Evolutionary conservation across 192 early-diverging fungal species (phyloP), one percentile per base, ranked within the genome.

Genomic region (Spizellomyces sp.): DNA sequence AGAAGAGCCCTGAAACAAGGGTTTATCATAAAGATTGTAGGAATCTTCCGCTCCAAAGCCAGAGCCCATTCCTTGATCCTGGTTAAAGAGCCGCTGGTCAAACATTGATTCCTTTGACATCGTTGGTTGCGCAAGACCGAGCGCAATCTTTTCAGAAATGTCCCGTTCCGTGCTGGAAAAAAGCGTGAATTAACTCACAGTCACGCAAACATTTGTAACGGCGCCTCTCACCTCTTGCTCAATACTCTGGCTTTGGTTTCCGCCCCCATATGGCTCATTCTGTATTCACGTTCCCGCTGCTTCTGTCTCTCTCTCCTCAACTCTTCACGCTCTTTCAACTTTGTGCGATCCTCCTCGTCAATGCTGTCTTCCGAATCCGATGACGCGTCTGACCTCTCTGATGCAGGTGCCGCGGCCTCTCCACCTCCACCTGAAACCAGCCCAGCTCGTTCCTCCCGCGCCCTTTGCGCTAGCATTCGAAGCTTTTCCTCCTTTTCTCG

Each of bases 141-240:
- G 85, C 0, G 98, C 98, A 62, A 99, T 93, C 78, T 96, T 98
- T 82, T 99, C 98, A 0, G 96, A 98, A 63, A 99, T 95, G 83
- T 99, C 98, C 75, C 98, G 89, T 4, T 89, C 89, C 73, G 85
- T 75, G 44, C 90, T 93, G 77, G 22, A 54, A 44, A 62, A 66
- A 55, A 60, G 70, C 57, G 12, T 44, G 66, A 0, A 70, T 19
- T 15, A 14, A 6, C 15, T 9, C 17, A 9, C 59, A 41, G 9
- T 15, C 36, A 15, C 0, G 17, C 9, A 15, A 14, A 14, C 3
- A 43, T 48, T 3, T n/a, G 15, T 47, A 5, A 14, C n/a, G 8
- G 5, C n/a, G 6, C 10, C 4, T 6, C 45, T 10, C 12, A 61
- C 57, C 52, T 66, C 79, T 87, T 83, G 45, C 86, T 87, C 66